Percentiles rank a stretch among this genome's conserved stretches.
These are phyloP conservation scores for Peronosclerospora sorghi DNA, from an alignment of 352 stramenopile species.

Conservation along the genomic window DNA sequence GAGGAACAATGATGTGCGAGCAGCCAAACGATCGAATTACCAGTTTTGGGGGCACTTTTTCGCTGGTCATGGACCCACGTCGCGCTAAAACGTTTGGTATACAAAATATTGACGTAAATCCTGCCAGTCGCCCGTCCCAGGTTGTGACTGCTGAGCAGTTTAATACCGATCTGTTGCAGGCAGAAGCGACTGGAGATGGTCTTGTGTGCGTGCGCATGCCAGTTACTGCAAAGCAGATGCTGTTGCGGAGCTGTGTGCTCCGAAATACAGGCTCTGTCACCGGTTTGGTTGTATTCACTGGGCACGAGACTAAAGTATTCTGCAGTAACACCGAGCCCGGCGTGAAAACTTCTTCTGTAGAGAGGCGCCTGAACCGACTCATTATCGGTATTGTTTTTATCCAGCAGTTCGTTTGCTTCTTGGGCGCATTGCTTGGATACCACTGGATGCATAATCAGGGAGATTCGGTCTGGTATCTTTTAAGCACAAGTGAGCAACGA, in stretches of 20 bases:
- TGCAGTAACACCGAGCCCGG: too few species aligned
- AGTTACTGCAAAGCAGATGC: too few species aligned
- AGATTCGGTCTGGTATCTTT: too few species aligned
- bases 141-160: background rate
- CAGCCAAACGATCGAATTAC: conserved; percentile 79
- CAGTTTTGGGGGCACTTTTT: conserved; percentile 71
- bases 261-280: too few species aligned
- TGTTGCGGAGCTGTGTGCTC: too few species aligned
- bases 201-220: conserved; percentile 32
- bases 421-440: too few species aligned
- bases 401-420: too few species aligned
- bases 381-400: too few species aligned
- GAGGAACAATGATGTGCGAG: conserved; percentile 58
- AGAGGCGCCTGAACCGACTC: conserved; percentile 67
- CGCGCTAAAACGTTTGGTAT: conserved; percentile 33
- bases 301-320: too few species aligned
- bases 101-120: conserved; percentile 1
- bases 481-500: conserved; percentile 6
- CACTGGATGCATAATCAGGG: too few species aligned
- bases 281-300: too few species aligned
- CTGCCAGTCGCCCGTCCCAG: background rate
- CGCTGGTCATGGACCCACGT: conserved; percentile 21
- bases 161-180: conserved; percentile 13
- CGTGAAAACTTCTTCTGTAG: conserved; percentile 73
- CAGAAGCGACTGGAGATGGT: conserved; percentile 23